A percentile compares a stretch with the other conserved stretches of the same genome.
phyloP scores from a whole-genome alignment of 129 eudicot species.

The Artemisia annua region DNA sequence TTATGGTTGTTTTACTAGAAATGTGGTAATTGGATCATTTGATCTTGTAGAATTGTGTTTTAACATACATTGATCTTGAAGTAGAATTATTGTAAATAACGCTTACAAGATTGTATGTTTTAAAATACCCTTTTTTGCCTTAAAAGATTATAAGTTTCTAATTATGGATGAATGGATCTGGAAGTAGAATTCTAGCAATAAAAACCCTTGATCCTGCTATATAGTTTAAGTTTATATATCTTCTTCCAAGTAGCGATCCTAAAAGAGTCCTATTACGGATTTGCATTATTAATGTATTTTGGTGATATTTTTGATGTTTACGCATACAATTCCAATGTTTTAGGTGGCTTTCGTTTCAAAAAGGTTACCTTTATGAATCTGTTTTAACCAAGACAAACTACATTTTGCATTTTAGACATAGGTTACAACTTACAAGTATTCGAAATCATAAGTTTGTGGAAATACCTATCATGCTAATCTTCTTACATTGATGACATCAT shows the following conservation, averaged over 20 bases:
- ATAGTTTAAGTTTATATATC: too few species aligned
- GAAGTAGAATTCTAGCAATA: conserved; percentile 6
- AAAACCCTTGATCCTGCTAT: background rate
- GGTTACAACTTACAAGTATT: too few species aligned
- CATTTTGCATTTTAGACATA: too few species aligned
- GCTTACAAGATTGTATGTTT: background rate
- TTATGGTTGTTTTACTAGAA: conserved; percentile 11
- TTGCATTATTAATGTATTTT: too few species aligned
- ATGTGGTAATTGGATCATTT: background rate
- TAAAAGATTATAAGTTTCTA: background rate
- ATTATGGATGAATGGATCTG: background rate
- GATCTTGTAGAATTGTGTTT: background rate
- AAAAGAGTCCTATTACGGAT: too few species aligned
- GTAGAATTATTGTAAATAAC: background rate
- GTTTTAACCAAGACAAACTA: too few species aligned
- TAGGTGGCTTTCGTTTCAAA: too few species aligned
- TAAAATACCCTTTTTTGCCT: background rate
- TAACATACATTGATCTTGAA: background rate
- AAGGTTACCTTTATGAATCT: too few species aligned
- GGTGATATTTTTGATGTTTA: too few species aligned
- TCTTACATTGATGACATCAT: conserved; percentile 1
- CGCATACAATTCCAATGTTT: too few species aligned
- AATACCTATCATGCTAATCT: conserved; percentile 13
- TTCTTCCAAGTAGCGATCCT: too few species aligned
- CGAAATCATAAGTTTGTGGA: too few species aligned